Evolutionary conservation across 2,329 filamentous ascomycete genomes (phyloP), one percentile per base, ranked within the genome.

Genomic region (Penicillium concentricum): DNA sequence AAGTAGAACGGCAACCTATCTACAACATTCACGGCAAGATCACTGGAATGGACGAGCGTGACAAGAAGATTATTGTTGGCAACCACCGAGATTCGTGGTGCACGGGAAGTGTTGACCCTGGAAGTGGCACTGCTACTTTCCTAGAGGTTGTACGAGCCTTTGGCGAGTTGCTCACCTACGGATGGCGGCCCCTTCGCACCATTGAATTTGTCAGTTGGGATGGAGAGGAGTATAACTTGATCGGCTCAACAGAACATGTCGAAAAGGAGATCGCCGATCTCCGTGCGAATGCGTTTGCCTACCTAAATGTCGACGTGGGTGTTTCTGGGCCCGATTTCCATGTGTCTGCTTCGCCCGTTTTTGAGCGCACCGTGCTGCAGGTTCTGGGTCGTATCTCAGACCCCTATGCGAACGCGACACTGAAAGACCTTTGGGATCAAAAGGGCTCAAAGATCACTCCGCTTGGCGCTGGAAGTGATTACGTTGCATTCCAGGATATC

Each of bases 201-300:
- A 96, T 99, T 62, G 90, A 96, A 72, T 97, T 99, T 73, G 92
- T 92, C 69, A 96, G 91, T 34, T 99, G 94, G 94, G 94, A 99
- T 72, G 94, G 85, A 4, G 88, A 88, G 65, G 91, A 93, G 74
- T 97, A 96, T 78, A 97, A 97, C 74, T 79, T 94, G 44, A 90
- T 96, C 56, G 94, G 94, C 9, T 96, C 91, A 12, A 97, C 94
- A 2, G 94, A 99, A 73, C 93, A 89, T 68, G 94, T 99, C 44
- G 94, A 99, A 76, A 88, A 89, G 45, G 87, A 93, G 64, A 80
- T 91, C 28, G 86, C 92, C 0, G 73, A 78, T 3, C 81, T 99
- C 7, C 87, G 90, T 41, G 78, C 83, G 18, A 83, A 94, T 65
- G 93, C 85, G 0, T 86, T 91, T 61, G 92, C 90, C 10, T 99